Evolutionary conservation across 148 eudicot species (phyloP).

Genomic region (Rhododendron mucronatum): DNA sequence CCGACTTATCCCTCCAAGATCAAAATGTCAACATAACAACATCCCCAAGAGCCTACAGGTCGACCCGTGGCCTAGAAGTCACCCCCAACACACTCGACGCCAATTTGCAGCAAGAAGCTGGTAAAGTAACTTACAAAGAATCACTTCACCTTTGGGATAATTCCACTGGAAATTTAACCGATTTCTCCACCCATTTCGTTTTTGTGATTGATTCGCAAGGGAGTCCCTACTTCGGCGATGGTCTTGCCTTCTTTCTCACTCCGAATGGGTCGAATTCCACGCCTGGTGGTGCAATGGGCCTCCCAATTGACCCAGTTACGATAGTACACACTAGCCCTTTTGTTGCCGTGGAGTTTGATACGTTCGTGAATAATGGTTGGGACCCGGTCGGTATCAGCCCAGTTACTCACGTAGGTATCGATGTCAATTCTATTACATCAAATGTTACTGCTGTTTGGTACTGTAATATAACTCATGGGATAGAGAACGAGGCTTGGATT

Average conservation of each 20-base stretch:
- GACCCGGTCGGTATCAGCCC: no score
- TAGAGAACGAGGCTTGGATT: conserved; percentile 12
- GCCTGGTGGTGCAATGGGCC: not conserved
- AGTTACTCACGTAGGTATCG: conserved; percentile 22
- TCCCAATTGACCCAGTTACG: not conserved
- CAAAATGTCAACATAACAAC: no score
- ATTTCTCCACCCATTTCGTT: not conserved
- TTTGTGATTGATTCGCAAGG: not conserved
- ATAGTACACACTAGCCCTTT: not conserved
- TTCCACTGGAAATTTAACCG: not conserved
- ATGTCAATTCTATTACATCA: conserved; percentile 9
- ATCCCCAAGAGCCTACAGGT: not conserved
- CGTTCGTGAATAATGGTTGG: not conserved
- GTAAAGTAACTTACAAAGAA: not conserved
- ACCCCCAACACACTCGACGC: not conserved
- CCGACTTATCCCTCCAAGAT: not conserved
- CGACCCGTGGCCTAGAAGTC: not conserved
- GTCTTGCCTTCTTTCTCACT: not conserved
- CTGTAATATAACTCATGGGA: not conserved
- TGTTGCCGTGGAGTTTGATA: conserved; percentile 23
- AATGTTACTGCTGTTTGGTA: not conserved
- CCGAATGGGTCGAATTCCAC: not conserved
- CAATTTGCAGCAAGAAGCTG: not conserved
- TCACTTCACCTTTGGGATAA: not conserved
- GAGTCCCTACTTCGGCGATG: not conserved